Evolutionary conservation across 2,329 filamentous ascomycete genomes (phyloP).

Genomic region (Huntiella savannae): DNA sequence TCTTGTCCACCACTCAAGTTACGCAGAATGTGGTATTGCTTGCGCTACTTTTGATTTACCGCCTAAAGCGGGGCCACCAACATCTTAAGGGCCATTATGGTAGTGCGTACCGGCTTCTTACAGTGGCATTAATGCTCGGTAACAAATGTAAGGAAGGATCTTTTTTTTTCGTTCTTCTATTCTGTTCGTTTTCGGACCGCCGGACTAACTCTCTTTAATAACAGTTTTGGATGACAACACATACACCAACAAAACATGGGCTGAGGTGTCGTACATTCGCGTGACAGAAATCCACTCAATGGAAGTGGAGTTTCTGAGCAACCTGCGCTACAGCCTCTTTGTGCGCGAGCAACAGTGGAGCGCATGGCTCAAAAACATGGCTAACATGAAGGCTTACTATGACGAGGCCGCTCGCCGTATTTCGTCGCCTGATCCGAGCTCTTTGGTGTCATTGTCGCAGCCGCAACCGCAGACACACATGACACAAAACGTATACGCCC

Average conservation of each 20-base stretch:
- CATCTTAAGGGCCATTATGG: constrained; percentile 77
- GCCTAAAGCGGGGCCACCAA: constrained; percentile 77
- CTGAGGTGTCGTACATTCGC: constrained; percentile 84
- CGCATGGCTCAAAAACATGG: constrained; percentile 66
- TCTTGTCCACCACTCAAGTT: constrained; percentile 85
- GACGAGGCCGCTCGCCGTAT: constrained; percentile 39
- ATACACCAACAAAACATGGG: constrained; percentile 99
- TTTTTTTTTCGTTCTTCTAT: not conserved
- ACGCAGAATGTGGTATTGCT: constrained; percentile 87
- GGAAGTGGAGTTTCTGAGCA: constrained; percentile 99
- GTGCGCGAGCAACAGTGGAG: constrained; percentile 76
- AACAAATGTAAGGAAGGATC: constrained; percentile 59
- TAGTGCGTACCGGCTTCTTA: constrained; percentile 82
- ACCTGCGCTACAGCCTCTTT: constrained; percentile 87
- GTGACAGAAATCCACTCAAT: constrained; percentile 95
- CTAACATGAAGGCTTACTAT: constrained; percentile 69
- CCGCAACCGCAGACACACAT: not conserved
- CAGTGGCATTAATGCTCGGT: constrained; percentile 88
- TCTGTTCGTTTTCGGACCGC: not conserved
- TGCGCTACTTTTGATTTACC: constrained; percentile 80
- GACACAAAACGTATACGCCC: not conserved
- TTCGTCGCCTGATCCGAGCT: constrained; percentile 15
- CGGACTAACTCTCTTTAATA: not conserved
- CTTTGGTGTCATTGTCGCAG: not conserved
- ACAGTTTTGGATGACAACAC: constrained; percentile 85